Evolutionary conservation across 164 flowering plant genomes (phyloP).

Genomic region (Vitis riparia): DNA sequence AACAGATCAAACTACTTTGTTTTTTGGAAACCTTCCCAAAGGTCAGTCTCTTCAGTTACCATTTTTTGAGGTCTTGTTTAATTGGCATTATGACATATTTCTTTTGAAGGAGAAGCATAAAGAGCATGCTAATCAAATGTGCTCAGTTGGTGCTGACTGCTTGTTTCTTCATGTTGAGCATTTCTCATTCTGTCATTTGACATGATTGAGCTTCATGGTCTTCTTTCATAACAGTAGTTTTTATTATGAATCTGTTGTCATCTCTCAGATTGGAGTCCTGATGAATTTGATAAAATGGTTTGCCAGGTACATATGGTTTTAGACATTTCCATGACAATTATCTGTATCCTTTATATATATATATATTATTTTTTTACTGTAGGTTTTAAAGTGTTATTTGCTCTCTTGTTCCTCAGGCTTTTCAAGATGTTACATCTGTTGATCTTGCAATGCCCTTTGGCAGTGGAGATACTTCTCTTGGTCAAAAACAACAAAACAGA

Average conservation of each 20-base stretch:
- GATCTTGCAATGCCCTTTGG: conserved; percentile 33
- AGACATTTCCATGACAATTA: neutral
- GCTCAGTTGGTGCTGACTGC: too few species aligned
- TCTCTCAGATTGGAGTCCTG: conserved; percentile 37
- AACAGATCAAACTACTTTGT: conserved; percentile 35
- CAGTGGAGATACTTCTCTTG: conserved; percentile 11
- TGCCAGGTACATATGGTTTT: conserved; percentile 29
- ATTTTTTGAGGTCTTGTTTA: too few species aligned
- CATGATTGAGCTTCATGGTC: too few species aligned
- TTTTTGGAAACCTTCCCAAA: conserved; percentile 40
- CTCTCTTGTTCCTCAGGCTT: conserved; percentile 23
- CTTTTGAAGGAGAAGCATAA: too few species aligned
- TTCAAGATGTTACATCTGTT: conserved; percentile 38
- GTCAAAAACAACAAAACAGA: conserved; percentile 34
- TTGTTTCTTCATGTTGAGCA: too few species aligned
- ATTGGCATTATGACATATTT: too few species aligned
- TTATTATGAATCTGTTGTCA: neutral
- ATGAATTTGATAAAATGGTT: conserved; percentile 36
- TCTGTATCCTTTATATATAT: too few species aligned
- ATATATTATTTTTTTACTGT: neutral
- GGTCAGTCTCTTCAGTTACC: conserved; percentile 22
- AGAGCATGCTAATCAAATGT: too few species aligned
- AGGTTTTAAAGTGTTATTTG: neutral
- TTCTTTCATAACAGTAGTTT: too few species aligned
- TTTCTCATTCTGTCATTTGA: too few species aligned